Conservation (phyloP, 768 basidiomycete species). For the Tulasnella sp. region DNA sequence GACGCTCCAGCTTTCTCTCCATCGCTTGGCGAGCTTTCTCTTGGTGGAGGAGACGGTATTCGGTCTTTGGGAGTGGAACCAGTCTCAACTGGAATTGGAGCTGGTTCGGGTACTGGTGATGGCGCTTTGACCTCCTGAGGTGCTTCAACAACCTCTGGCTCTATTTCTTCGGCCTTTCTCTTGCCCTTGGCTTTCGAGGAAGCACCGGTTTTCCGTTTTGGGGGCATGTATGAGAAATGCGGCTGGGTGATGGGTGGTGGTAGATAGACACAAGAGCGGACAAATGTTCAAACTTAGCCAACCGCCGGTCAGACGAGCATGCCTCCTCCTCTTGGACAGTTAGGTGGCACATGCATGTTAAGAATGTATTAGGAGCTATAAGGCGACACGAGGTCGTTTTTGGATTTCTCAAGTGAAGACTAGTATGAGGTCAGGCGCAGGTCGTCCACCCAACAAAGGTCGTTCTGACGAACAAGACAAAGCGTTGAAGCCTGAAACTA, state of each 20-base stretch:
- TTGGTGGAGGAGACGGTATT: neutral
- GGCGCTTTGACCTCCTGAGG: conserved; percentile 18
- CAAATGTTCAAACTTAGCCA: neutral
- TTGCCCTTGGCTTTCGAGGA: conserved; percentile 21
- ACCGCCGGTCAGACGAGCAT: too few species aligned
- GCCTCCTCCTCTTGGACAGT: too few species aligned
- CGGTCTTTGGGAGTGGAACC: conserved; percentile 15
- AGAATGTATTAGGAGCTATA: neutral
- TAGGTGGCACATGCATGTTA: neutral
- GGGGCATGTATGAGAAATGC: conserved; percentile 21
- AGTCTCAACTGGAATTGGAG: neutral
- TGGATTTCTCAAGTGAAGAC: neutral
- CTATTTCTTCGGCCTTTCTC: conserved; percentile 15
- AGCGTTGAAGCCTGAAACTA: neutral
- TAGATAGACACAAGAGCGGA: neutral
- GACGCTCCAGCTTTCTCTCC: neutral
- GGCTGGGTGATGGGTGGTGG: neutral
- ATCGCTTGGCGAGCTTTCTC: neutral
- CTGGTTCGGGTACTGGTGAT: neutral
- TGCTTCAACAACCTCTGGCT: neutral
- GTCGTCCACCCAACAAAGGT: neutral
- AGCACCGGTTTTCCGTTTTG: conserved; percentile 16
- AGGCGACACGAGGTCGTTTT: neutral
- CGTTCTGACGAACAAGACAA: neutral
- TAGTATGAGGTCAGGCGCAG: neutral